Evolutionary conservation across 2,329 filamentous ascomycete genomes (phyloP), one percentile per base, ranked within the genome.

Genomic region (Orbilia oligospora): DNA sequence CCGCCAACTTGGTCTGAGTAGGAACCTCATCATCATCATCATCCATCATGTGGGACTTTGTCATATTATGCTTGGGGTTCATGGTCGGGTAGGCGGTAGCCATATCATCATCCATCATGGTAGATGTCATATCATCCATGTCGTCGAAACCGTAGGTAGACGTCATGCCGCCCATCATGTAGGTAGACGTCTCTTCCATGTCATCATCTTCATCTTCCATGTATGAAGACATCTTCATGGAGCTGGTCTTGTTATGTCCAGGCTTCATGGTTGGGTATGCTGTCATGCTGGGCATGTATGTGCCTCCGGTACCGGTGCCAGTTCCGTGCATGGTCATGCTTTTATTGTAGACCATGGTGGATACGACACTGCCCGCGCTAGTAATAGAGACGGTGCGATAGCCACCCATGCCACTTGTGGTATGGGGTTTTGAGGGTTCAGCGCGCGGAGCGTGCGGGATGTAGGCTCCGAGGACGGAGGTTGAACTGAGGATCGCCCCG

Each of bases 231-330:
- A 6, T 24, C 1, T 9, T 46, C 16, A 20, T 20, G n/a, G 6
- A 20, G n/a, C 20, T 46, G 10, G 16, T 46, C n/a, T 46, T 46
- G n/a, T 41, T 41, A 20, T 16, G 48, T 8, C 22, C 24, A 5
- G 30, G 41, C 33, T 18, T 44, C 46, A 18, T 36, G n/a, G 48
- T n/a, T 22, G 18, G 18, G 33, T 16, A 14, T 38, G 46, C 33
- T 48, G 36, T 33, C 3, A 24, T 56, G 65, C 24, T 58, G 10
- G 36, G 38, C 24, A 49, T 56, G n/a, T 41, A 22, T 22, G 46
- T 51, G 5, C 68, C 68, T 41, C 68, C 55, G 41, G 55, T 71
- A 1, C 68, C 68, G 5, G 66, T 70, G 2, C 66, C 66, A 5
- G 36, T 49, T 30, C 56, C 58, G n/a, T 65, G 65, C 69, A 65